phyloP scores from a whole-genome alignment of 2,329 filamentous ascomycete genomes.

The Chalaropsis ovoidea region DNA sequence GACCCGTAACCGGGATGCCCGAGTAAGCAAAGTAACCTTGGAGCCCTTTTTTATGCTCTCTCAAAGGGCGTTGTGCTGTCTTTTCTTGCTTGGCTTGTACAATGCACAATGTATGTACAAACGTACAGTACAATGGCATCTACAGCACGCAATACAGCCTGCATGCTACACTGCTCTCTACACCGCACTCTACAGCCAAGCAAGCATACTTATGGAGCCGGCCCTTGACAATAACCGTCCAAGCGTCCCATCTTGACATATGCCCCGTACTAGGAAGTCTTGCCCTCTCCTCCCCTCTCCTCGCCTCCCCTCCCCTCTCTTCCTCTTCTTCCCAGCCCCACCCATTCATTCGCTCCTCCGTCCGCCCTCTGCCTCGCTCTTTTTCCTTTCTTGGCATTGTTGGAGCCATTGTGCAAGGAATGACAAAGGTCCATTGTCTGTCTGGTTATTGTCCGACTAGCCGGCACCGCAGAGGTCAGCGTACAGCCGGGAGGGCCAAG shows the following conservation, averaged over 20 bases:
- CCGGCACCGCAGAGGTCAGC: background rate
- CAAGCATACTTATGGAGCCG: slow-evolving; percentile 3
- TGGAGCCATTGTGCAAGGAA: background rate
- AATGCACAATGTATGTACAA: background rate
- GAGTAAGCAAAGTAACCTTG: slow-evolving; percentile 7
- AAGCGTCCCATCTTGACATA: slow-evolving; percentile 1
- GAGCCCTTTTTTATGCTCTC: background rate
- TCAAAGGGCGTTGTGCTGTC: too few species aligned
- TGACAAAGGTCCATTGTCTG: slow-evolving; percentile 17
- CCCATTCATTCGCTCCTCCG: background rate
- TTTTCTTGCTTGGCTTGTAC: background rate
- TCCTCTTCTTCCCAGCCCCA: background rate
- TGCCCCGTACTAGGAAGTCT: slow-evolving; percentile 1
- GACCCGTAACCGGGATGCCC: slow-evolving; percentile 11
- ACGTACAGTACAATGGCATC: too few species aligned
- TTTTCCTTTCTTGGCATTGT: background rate
- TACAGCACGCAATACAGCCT: background rate
- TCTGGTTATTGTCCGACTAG: background rate
- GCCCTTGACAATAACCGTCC: background rate
- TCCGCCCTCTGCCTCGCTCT: background rate
- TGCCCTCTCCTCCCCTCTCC: background rate
- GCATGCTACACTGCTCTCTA: too few species aligned
- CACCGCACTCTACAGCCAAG: background rate
- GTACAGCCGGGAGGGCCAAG: background rate
- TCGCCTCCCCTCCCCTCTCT: background rate